Conservation (phyloP, 306 rosid species). For the Begonia loranthoides region DNA sequence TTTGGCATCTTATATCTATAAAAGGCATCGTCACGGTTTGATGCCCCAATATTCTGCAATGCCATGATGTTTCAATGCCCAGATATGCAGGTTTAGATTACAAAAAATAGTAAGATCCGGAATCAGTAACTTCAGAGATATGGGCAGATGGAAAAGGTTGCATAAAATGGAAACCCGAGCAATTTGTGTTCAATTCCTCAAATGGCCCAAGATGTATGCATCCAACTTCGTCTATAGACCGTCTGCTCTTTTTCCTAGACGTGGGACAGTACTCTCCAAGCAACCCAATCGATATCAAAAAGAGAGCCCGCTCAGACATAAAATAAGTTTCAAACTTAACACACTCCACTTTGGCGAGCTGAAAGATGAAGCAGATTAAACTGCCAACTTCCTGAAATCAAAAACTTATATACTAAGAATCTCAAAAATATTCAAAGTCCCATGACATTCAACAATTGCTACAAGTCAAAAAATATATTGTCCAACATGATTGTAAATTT, state of each 20-base stretch:
- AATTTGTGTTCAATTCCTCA: conserved; percentile 10
- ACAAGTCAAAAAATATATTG: not conserved
- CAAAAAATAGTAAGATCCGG: conserved; percentile 12
- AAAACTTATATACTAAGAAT: not conserved
- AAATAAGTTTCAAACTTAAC: conserved; percentile 43
- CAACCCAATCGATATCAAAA: conserved; percentile 46
- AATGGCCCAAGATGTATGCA: conserved; percentile 30
- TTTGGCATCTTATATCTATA: conserved; percentile 91
- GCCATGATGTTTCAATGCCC: conserved; percentile 30
- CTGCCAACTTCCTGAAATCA: conserved; percentile 28
- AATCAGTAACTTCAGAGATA: conserved; percentile 6
- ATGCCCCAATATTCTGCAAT: conserved; percentile 69
- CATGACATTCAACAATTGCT: not conserved
- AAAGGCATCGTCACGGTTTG: conserved; percentile 79
- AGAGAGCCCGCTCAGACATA: conserved; percentile 60
- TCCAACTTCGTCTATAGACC: conserved; percentile 15
- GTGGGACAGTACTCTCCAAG: conserved; percentile 60
- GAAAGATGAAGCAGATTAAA: conserved; percentile 18
- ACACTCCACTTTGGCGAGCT: conserved; percentile 35
- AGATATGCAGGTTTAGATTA: not conserved
- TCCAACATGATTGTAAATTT: not conserved
- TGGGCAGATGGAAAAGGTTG: conserved; percentile 15
- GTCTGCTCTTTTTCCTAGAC: conserved; percentile 43
- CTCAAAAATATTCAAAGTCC: not conserved
- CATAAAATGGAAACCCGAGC: conserved; percentile 21